These are phyloP conservation scores for Kodamaea suecica DNA, from an alignment of 1,139 yeast genomes.

Conservation along the genomic window DNA sequence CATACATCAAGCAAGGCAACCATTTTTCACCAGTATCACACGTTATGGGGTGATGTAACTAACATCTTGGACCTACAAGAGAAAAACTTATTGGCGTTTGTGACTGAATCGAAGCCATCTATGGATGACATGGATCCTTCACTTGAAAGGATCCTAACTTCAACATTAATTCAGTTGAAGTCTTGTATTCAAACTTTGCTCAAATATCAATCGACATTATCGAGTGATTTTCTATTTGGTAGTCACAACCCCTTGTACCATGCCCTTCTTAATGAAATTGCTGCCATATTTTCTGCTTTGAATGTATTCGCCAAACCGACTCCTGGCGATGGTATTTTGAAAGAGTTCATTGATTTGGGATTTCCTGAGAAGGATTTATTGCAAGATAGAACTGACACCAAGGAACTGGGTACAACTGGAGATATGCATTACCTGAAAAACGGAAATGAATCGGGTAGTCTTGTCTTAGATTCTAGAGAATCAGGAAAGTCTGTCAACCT, in stretches of 20 bases:
- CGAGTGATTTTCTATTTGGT: constrained; percentile 8
- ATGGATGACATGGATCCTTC: constrained; percentile 7
- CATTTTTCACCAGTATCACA: constrained; percentile 26
- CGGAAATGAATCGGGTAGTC: too few relatives aligned
- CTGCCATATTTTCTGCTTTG: constrained; percentile 22
- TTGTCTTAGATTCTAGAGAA: too few relatives aligned
- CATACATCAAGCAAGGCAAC: constrained; percentile 29
- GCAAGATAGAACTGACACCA: too few relatives aligned
- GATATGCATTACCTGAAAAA: too few relatives aligned
- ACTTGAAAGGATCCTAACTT: constrained; percentile 9
- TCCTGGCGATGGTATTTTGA: constrained; percentile 1
- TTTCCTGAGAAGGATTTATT: constrained; percentile 5
- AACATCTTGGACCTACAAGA: constrained; percentile 30
- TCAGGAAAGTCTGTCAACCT: too few relatives aligned
- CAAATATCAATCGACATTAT: constrained; percentile 8
- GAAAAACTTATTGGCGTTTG: constrained; percentile 19
- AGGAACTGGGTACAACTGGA: too few relatives aligned
- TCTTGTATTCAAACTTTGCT: constrained; percentile 8
- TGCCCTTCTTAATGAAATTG: constrained; percentile 23
- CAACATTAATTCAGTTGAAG: constrained; percentile 11
- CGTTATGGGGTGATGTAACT: constrained; percentile 40
- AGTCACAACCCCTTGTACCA: constrained; percentile 17
- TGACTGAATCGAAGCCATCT: constrained; percentile 17
- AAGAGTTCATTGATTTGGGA: constrained; percentile 13
- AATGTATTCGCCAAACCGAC: constrained; percentile 9